Evolutionary conservation across 768 basidiomycete genomes (phyloP).

Genomic region (Pleurotus cornucopiae): DNA sequence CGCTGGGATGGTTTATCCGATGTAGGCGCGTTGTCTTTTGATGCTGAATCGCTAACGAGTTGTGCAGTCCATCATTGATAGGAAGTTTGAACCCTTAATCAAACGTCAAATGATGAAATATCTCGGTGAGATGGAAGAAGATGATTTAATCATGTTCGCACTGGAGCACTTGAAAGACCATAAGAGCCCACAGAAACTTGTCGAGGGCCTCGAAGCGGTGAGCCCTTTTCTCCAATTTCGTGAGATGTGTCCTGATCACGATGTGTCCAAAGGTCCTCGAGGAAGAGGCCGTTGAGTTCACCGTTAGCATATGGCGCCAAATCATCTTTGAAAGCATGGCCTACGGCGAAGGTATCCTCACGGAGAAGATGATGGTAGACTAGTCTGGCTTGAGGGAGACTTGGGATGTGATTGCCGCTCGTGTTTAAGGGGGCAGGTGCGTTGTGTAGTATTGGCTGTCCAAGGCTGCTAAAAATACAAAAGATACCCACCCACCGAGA

Average conservation of each 20-base stretch:
- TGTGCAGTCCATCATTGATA: constrained; percentile 68
- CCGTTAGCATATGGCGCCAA: constrained; percentile 83
- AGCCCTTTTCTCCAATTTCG: constrained; percentile 26
- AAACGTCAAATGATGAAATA: constrained; percentile 82
- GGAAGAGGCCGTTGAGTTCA: constrained; percentile 82
- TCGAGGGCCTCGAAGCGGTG: constrained; percentile 90
- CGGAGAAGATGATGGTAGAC: constrained; percentile 81
- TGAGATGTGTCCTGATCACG: background rate
- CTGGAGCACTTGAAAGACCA: constrained; percentile 91
- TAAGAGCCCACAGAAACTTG: constrained; percentile 77
- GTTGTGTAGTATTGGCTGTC: constrained; percentile 49
- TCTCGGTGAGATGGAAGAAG: constrained; percentile 89
- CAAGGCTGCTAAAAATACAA: constrained; percentile 22
- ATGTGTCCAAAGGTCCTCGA: constrained; percentile 68
- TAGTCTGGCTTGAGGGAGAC: constrained; percentile 26
- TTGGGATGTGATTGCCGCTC: constrained; percentile 24
- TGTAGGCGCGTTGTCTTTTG: constrained; percentile 45
- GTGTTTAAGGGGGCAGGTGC: constrained; percentile 48
- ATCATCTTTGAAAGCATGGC: constrained; percentile 95
- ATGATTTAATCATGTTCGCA: constrained; percentile 91
- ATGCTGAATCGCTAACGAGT: constrained; percentile 8
- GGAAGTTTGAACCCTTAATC: constrained; percentile 82
- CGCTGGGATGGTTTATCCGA: constrained; percentile 90
- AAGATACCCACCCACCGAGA: background rate
- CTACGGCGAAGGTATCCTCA: constrained; percentile 83